Base-by-base conservation (phyloP, 2,329 filamentous ascomycete genomes). In the Elsinoe ampelina region DNA sequence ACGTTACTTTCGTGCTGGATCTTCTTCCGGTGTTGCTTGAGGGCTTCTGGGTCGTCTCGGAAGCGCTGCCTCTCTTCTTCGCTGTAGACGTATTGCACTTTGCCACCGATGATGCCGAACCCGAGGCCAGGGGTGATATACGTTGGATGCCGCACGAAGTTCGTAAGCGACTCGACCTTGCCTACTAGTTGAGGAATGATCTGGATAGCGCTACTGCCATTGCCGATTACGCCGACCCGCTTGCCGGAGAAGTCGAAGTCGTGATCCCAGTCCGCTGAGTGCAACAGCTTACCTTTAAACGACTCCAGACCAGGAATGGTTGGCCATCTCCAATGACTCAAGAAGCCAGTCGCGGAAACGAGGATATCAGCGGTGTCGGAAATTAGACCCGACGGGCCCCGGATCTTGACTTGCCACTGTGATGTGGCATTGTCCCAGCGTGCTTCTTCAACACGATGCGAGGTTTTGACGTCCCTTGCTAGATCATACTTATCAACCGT, bases 401-500 rank as follows among this genome's bases (percentile, higher is more conserved):
- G 54, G 19, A 75, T 61, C n/a, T 60, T 61, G 2, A 75, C 58
- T 30, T 65, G 62, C 73, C 73, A 76, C 56, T 68, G 65, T 1
- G 66, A 68, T 41, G 60, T 38, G 0, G 62, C 59, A 34, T 73
- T 69, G 19, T 73, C 61, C 74, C 74, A 76, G 2, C 62, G 57
- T 0, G 72, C 70, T 20, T 66, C 66, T 2, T 67, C 63, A 1
- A 76, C 72, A 5, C 65, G 65, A 32, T 71, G 68, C 15, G 68
- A 64, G 32, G 74, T 63, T 41, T 71, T 67, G 11, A 76, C 59
- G 42, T 72, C 66, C 7, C 68, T 63, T 45, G 71, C 70, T 0
- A 74, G 66, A 19, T 68, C 65, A 58, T 70, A 71, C 61, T 75
- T 74, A 38, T 63, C 67, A 3, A 70, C 71, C 4, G 67, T 67